These are phyloP conservation scores for Debaryomyces singareniensis DNA, from an alignment of 1,139 yeast genomes.

Conservation along the genomic window DNA sequence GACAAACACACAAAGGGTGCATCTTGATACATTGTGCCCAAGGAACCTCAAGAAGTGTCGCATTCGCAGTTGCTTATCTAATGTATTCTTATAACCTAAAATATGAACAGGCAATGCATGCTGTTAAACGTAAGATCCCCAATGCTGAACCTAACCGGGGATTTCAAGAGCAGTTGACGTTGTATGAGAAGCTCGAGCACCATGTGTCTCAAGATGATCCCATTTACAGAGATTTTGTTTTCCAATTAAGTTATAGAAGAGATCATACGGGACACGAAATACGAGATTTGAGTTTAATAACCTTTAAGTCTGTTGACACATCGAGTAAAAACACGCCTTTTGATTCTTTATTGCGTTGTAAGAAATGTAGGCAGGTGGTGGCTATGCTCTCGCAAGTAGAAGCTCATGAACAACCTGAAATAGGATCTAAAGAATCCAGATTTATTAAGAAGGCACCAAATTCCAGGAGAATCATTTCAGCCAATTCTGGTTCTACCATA, in stretches of 20 bases:
- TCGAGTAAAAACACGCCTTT: slow-evolving; percentile 1
- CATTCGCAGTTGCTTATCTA: slow-evolving; percentile 68
- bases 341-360: slow-evolving; percentile 51
- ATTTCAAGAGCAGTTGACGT: slow-evolving; percentile 64
- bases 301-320: slow-evolving; percentile 1
- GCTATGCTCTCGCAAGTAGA: slow-evolving; percentile 47
- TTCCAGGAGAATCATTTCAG: slow-evolving; percentile 51
- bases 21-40: slow-evolving; percentile 74
- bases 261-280: slow-evolving; percentile 24
- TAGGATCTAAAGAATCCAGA: slow-evolving; percentile 54
- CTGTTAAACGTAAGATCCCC: slow-evolving; percentile 56
- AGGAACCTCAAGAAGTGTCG: slow-evolving; percentile 77
- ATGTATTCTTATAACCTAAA: slow-evolving; percentile 66
- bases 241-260: slow-evolving; percentile 16
- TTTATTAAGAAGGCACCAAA: slow-evolving; percentile 59
- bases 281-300: slow-evolving; percentile 10
- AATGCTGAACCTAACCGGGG: slow-evolving; percentile 68
- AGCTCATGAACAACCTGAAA: slow-evolving; percentile 54
- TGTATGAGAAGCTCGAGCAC: slow-evolving; percentile 41
- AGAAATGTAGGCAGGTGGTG: slow-evolving; percentile 58
- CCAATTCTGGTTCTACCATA: slow-evolving; percentile 45
- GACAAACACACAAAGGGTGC: slow-evolving; percentile 39
- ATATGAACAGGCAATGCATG: slow-evolving; percentile 60
- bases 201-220: slow-evolving; percentile 17
- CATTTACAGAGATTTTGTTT: slow-evolving; percentile 21